These are phyloP conservation scores for Metschnikowia noctiluminum DNA, from an alignment of 805 yeast species.

Conservation along the genomic window DNA sequence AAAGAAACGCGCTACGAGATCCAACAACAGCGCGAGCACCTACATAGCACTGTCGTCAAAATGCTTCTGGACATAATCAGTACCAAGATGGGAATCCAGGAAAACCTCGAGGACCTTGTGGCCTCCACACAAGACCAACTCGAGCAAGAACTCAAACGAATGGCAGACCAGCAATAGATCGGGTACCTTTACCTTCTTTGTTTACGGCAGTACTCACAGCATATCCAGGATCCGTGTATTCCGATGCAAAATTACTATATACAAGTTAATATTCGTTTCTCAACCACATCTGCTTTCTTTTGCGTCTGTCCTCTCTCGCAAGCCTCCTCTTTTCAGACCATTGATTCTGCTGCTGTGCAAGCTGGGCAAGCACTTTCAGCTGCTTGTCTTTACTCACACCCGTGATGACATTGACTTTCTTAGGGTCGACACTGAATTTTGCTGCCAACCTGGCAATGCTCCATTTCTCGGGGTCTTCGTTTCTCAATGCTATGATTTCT, in stretches of 20 bases:
- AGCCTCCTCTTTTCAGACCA: slow-evolving; percentile 49
- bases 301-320: slow-evolving; percentile 55
- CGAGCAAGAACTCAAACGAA: slow-evolving; percentile 13
- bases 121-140: slow-evolving; percentile 41
- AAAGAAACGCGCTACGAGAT: slow-evolving; percentile 50
- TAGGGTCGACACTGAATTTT: slow-evolving; percentile 50
- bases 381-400: slow-evolving; percentile 38
- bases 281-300: slow-evolving; percentile 63
- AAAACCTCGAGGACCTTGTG: slow-evolving; percentile 58
- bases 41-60: slow-evolving; percentile 53
- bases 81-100: slow-evolving; percentile 67
- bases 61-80: slow-evolving; percentile 58
- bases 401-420: slow-evolving; percentile 40
- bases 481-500: slow-evolving; percentile 56
- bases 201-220: neutral
- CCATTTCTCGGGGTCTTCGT: slow-evolving; percentile 57
- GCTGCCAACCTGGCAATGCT: slow-evolving; percentile 61
- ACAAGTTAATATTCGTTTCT: slow-evolving; percentile 44
- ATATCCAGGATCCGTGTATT: slow-evolving; percentile 3
- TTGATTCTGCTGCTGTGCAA: slow-evolving; percentile 40
- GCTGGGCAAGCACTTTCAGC: slow-evolving; percentile 45
- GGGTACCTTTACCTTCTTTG: neutral
- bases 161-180: neutral
- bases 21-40: slow-evolving; percentile 41
- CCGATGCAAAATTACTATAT: slow-evolving; percentile 10